A percentile compares a stretch with the other conserved stretches of the same genome.
phyloP scores from a whole-genome alignment of 2,329 filamentous ascomycete species.

The Nemania sp. region DNA sequence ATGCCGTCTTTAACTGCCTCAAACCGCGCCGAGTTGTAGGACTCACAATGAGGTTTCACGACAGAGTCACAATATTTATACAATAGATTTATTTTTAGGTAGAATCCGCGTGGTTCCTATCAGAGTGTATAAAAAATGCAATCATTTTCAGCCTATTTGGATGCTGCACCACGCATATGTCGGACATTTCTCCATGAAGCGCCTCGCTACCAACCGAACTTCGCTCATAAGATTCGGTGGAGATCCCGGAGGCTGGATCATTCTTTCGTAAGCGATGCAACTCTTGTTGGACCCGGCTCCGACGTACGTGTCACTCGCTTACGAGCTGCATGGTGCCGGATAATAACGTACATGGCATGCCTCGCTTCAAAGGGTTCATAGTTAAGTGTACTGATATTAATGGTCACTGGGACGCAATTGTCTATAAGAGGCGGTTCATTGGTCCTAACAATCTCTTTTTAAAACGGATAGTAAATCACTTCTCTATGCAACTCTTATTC shows the following conservation, averaged over 20 bases:
- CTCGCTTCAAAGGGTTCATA: not conserved
- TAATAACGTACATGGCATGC: constrained; percentile 24
- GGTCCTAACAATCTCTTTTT: not conserved
- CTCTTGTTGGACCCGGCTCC: constrained; percentile 20
- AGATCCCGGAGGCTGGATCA: not conserved
- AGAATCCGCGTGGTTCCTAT: not conserved
- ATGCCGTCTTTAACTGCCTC: not conserved
- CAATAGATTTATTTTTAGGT: constrained; percentile 14
- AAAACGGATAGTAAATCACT: not conserved
- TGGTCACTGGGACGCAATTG: too few relatives aligned
- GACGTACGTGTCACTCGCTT: constrained; percentile 19
- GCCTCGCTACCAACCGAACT: constrained; percentile 24
- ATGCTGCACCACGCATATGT: not conserved
- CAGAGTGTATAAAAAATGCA: not conserved
- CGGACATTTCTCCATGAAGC: constrained; percentile 2
- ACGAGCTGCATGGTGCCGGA: constrained; percentile 21
- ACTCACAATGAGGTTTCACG: constrained; percentile 5
- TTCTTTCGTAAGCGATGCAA: constrained; percentile 19
- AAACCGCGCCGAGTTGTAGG: not conserved
- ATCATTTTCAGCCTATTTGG: constrained; percentile 33
- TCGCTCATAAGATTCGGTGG: not conserved
- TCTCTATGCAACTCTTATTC: not conserved
- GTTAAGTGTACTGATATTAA: not conserved
- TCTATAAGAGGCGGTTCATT: constrained; percentile 13
- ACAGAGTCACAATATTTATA: constrained; percentile 4